Base-by-base conservation (phyloP, 345 rosid species). In the Arabidopsis arenosa region DNA sequence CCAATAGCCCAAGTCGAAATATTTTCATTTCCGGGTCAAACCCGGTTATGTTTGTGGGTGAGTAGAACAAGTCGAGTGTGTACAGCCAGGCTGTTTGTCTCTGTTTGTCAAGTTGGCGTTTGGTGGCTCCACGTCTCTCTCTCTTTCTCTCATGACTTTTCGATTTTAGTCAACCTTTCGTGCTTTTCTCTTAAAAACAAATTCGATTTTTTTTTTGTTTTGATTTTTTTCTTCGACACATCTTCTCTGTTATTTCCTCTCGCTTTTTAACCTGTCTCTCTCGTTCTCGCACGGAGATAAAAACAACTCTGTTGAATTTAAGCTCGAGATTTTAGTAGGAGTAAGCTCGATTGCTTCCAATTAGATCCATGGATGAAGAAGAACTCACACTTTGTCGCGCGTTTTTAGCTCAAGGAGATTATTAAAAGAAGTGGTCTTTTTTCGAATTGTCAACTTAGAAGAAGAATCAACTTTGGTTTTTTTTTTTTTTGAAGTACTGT, bases 61-160 rank as follows among this genome's bases (percentile, higher is more conserved):
- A 5, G 32, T 28, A 28, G 32, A 14, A 17, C 18, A 47, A 55
- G 44, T 6, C 6, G 15, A 75, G 79, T 61, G 79, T n/a, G 17
- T 1, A 3, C 32, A 53, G 72, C 59, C 76, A 70, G 80, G 68
- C 68, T 71, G 80, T 57, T 47, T 15, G 60, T 75, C 73, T 66
- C n/a, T 23, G 57, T 21, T 45, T 26, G 62, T 77, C 76, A 71
- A 77, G 76, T 71, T 77, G 80, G 68, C 76, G 72, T 65, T 77
- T 77, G 76, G 80, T 77, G 80, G 55, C 63, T 77, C 76, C 80
- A 77, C 80, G 76, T 65, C 72, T 70, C 40, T 47, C 18, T 47
- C 5, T 45, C 8, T 45, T 59, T 64, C 61, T 48, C n/a, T 48
- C 18, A 63, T 18, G 80, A 77, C 80, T 77, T 77, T 77, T 77